Conservation (phyloP, 2,329 filamentous ascomycete species). For the Lasiodiplodia theobromae region DNA sequence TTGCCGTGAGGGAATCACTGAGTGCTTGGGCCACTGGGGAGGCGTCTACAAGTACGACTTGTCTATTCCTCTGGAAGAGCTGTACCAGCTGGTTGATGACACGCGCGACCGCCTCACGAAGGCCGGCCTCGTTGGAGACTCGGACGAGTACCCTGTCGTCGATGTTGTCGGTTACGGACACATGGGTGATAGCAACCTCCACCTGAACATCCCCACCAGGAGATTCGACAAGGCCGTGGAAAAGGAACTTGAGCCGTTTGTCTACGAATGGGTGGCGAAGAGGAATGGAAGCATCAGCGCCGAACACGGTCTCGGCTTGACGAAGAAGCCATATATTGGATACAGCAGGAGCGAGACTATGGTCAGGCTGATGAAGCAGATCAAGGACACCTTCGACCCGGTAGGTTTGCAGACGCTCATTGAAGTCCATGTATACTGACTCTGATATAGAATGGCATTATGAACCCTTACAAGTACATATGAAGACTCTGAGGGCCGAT, state of each 20-base stretch:
- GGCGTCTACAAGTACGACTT: constrained; percentile 99
- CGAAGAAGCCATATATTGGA: constrained; percentile 94
- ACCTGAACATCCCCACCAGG: constrained; percentile 86
- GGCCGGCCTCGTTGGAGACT: constrained; percentile 76
- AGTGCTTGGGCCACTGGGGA: constrained; percentile 86
- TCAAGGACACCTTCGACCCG: constrained; percentile 93
- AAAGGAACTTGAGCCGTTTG: constrained; percentile 86
- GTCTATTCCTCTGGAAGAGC: constrained; percentile 85
- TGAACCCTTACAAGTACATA: constrained; percentile 99
- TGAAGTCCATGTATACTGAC: constrained; percentile 33
- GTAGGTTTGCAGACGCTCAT: constrained; percentile 60
- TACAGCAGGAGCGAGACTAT: constrained; percentile 91
- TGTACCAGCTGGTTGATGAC: constrained; percentile 91
- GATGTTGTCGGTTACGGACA: constrained; percentile 96
- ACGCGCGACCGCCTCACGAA: constrained; percentile 74
- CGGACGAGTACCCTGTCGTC: constrained; percentile 78
- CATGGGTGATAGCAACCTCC: constrained; percentile 96
- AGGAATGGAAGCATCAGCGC: constrained; percentile 93
- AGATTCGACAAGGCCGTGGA: constrained; percentile 89
- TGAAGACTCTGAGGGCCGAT: constrained; percentile 33
- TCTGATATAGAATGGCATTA: constrained; percentile 80
- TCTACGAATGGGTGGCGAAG: constrained; percentile 95
- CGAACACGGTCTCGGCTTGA: constrained; percentile 91
- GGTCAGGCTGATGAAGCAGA: constrained; percentile 90
- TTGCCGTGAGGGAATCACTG: constrained; percentile 92